phyloP scores from a whole-genome alignment of 1,284 basidiomycete genomes.

The Trichosporon inkin region DNA sequence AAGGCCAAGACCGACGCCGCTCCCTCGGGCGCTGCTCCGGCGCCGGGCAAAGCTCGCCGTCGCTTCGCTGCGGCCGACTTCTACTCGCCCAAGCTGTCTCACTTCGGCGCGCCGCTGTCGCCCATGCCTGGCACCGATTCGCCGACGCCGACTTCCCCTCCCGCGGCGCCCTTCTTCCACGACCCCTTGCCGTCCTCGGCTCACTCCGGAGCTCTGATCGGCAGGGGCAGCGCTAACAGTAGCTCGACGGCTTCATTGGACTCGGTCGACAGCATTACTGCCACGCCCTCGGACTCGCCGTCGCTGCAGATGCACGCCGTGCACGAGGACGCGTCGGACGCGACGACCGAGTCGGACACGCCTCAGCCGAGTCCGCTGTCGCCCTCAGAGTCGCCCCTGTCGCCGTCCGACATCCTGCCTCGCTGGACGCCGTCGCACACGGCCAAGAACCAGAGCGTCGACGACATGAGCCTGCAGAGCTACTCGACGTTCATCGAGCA shows the following conservation, averaged over 20 bases:
- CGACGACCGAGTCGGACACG: constrained; percentile 29
- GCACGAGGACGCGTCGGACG: constrained; percentile 3
- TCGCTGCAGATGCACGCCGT: background rate
- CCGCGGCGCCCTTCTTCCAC: constrained; percentile 10
- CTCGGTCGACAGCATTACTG: constrained; percentile 9
- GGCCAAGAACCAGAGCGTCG: constrained; percentile 24
- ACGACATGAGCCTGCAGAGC: constrained; percentile 32
- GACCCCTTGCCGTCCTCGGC: constrained; percentile 10
- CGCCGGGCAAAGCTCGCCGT: background rate
- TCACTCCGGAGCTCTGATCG: constrained; percentile 3
- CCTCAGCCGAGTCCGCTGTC: constrained; percentile 30
- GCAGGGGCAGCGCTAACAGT: constrained; percentile 15
- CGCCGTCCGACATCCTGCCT: constrained; percentile 35
- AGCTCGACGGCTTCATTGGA: constrained; percentile 16
- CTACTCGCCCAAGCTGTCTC: constrained; percentile 38
- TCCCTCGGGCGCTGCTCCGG: background rate
- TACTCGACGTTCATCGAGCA: constrained; percentile 49
- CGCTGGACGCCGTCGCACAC: constrained; percentile 28
- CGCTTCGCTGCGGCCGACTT: constrained; percentile 38
- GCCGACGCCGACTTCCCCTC: constrained; percentile 1
- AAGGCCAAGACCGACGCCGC: background rate
- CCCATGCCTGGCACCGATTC: constrained; percentile 3
- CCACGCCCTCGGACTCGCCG: constrained; percentile 23
- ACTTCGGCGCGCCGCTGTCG: constrained; percentile 3
- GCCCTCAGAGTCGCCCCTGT: constrained; percentile 23